Percentiles rank a stretch among this genome's conserved stretches.
phyloP scores from a whole-genome alignment of 179 eudicot genomes.

The Sideroxylon spinosum region DNA sequence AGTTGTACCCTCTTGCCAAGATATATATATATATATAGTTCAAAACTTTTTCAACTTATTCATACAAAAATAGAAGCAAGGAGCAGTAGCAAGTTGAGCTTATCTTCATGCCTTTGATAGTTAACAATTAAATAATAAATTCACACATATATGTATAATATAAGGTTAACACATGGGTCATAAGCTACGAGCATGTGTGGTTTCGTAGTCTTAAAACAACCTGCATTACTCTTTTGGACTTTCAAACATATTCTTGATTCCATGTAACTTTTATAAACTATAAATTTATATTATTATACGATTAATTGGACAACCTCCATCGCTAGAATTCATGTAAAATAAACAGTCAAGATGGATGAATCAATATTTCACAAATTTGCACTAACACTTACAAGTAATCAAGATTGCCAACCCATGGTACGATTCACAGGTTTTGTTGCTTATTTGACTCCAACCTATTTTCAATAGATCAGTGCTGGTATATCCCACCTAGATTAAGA shows the following conservation, averaged over 20 bases:
- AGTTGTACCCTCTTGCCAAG: neutral
- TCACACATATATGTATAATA: neutral
- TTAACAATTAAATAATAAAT: too few relatives aligned
- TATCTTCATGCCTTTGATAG: conserved; percentile 22
- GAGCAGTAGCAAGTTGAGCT: conserved; percentile 21
- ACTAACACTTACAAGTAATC: too few relatives aligned
- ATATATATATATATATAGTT: neutral
- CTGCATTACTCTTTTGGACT: conserved; percentile 17
- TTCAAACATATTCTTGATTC: conserved; percentile 23
- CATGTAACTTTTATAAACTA: neutral
- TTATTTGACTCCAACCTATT: too few relatives aligned
- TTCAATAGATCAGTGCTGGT: too few relatives aligned
- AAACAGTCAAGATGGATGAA: too few relatives aligned
- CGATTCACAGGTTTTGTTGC: too few relatives aligned
- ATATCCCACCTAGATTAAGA: too few relatives aligned
- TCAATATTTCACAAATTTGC: too few relatives aligned
- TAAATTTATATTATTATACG: too few relatives aligned
- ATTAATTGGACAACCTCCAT: too few relatives aligned
- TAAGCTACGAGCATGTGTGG: conserved; percentile 26
- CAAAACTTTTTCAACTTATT: neutral
- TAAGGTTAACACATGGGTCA: conserved; percentile 24
- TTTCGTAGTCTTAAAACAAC: conserved; percentile 38
- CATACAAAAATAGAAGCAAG: conserved; percentile 13
- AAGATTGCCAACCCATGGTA: too few relatives aligned
- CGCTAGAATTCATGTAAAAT: too few relatives aligned